Evolutionary conservation across 2,329 filamentous ascomycete genomes (phyloP).

Genomic region (Verticillium nubilum): DNA sequence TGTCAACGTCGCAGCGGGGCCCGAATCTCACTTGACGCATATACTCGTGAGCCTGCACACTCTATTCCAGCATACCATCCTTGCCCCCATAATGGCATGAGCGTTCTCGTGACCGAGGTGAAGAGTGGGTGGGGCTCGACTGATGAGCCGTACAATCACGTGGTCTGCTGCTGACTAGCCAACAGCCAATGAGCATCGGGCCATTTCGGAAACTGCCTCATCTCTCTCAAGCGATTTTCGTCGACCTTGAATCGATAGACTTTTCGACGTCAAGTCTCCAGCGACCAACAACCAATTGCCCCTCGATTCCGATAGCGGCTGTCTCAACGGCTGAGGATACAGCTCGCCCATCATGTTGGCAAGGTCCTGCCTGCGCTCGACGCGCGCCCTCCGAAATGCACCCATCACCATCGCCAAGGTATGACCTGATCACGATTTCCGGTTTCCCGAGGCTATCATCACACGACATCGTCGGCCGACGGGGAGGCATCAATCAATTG

Average conservation of each 20-base stretch:
- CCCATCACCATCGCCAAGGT: conserved; percentile 70
- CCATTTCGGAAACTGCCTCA: conserved; percentile 31
- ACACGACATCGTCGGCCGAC: conserved; percentile 15
- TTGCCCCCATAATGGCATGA: not conserved
- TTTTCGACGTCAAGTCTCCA: conserved; percentile 26
- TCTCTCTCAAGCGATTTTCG: conserved; percentile 1
- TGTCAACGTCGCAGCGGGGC: too few species aligned
- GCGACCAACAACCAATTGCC: conserved; percentile 27
- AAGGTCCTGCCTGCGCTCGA: conserved; percentile 83
- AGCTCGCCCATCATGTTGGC: conserved; percentile 74
- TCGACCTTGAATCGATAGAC: conserved; percentile 21
- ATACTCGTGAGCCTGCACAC: not conserved
- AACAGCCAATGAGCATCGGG: conserved; percentile 32
- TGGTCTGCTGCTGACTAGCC: not conserved
- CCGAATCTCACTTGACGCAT: too few species aligned
- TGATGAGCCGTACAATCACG: not conserved
- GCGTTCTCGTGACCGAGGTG: not conserved
- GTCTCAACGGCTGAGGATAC: conserved; percentile 31
- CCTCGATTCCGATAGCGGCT: conserved; percentile 24
- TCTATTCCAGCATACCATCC: not conserved
- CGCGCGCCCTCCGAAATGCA: conserved; percentile 78
- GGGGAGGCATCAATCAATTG: conserved; percentile 21
- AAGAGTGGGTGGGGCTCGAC: not conserved
- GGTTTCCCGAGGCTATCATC: conserved; percentile 29
- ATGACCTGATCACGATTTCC: conserved; percentile 39